Evolutionary conservation across 805 yeast genomes (phyloP).

Genomic region (Metschnikowia cerradonensis): DNA sequence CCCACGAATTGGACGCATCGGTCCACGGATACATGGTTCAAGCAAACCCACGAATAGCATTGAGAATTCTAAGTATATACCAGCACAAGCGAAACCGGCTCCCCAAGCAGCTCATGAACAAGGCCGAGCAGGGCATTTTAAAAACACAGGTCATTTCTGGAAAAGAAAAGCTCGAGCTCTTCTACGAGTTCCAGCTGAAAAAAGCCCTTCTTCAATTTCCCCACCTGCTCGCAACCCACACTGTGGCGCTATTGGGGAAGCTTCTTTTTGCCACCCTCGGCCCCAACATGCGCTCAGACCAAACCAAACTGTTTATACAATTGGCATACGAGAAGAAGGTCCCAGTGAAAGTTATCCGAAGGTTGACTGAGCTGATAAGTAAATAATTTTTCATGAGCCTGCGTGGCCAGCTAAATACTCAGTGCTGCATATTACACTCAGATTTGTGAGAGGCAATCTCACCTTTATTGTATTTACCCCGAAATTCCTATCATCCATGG

Average conservation of each 20-base stretch:
- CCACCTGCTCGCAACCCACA: conserved; percentile 9
- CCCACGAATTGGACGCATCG: conserved; percentile 14
- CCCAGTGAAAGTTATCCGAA: conserved; percentile 4
- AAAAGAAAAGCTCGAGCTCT: conserved; percentile 18
- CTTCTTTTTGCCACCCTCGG: conserved; percentile 10
- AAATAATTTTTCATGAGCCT: background rate
- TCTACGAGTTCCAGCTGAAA: conserved; percentile 17
- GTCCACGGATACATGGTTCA: conserved; percentile 25
- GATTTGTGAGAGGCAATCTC: conserved; percentile 5
- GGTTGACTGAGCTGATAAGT: conserved; percentile 54
- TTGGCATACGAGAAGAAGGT: conserved; percentile 8
- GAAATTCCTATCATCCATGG: background rate
- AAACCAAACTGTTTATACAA: conserved; percentile 11
- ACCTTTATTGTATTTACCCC: background rate
- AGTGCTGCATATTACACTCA: conserved; percentile 4
- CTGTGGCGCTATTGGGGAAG: conserved; percentile 13
- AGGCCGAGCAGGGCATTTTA: conserved; percentile 28
- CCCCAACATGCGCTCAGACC: conserved; percentile 14
- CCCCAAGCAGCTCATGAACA: conserved; percentile 17
- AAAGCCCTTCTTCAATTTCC: conserved; percentile 20
- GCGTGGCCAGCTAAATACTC: background rate
- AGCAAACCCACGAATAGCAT: conserved; percentile 24
- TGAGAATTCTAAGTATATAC: conserved; percentile 23
- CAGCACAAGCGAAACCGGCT: conserved; percentile 19
- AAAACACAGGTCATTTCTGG: conserved; percentile 14